Evolutionary conservation across 805 yeast genomes (phyloP), one percentile per base, ranked within the genome.

Genomic region (Candida tibetensis): DNA sequence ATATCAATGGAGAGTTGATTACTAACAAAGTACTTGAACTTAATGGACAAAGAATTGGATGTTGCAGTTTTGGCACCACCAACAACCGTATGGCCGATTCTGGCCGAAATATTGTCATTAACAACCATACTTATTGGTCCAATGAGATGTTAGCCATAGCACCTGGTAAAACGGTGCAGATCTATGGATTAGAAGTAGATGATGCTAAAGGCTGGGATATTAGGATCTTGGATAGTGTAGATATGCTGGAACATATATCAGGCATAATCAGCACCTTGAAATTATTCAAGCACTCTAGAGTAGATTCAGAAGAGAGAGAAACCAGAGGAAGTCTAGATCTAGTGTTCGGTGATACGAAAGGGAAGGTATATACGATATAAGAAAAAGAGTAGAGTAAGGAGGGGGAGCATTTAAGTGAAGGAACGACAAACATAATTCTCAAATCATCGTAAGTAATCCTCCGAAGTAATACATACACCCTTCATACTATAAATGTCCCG

Each of bases 331-430:
- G 41, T 17, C 36, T 63, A 29, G 72, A 68, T 37, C 46, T 81
- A 18, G 61, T 77, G 6, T 65, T 77, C 19, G 86, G 85, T 3
- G 84, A 80, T 48, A 47, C 62, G 4, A 49, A 53, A 7, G 86
- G 87, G 1, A 60, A 68, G 33, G 71, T 82, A 3, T 72, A 71
- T 39, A 59, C 60, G 28, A 25, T 39, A 12, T 36, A 34, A 23
- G 16, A 21, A 28, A 16, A n/a, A n/a, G n/a, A 21, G 21, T 19
- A 21, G 17, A 13, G 23, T 21, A 16, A 18, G 3, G 6, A 18
- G 32, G 13, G 4, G 13, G 8, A 15, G 21, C 9, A 16, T 6
- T 13, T 29, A 18, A 29, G 17, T 30, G 18, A 8, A 12, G 12
- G 21, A 18, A 17, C 17, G 25, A 23, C 14, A 17, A 18, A n/a